Evolutionary conservation across 768 basidiomycete species (phyloP).

Genomic region (Pleurotus giganteus): DNA sequence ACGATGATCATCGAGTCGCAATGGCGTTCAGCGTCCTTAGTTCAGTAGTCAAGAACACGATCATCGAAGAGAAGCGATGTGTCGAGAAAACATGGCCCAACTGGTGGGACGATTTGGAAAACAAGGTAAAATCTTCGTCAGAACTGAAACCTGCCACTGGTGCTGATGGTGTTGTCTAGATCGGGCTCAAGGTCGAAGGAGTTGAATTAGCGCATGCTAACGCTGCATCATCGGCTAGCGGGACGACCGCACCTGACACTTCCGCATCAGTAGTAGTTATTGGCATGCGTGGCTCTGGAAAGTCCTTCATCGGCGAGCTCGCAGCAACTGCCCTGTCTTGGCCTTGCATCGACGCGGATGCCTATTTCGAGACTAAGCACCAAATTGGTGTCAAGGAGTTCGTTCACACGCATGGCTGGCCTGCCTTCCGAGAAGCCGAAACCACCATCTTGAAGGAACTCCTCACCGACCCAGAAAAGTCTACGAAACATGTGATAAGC

Average conservation of each 20-base stretch:
- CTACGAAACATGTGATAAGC: constrained; percentile 72
- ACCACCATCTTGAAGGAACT: constrained; percentile 65
- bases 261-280: constrained; percentile 72
- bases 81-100: constrained; percentile 99
- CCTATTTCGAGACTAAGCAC: constrained; percentile 65
- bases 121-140: constrained; percentile 61
- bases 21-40: constrained; percentile 96
- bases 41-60: constrained; percentile 66
- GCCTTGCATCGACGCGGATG: constrained; percentile 80
- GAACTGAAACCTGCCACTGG: background rate
- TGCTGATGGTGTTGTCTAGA: constrained; percentile 43
- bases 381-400: constrained; percentile 66
- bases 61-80: constrained; percentile 94
- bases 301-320: constrained; percentile 81
- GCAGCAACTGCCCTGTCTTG: constrained; percentile 74
- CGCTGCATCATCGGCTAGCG: constrained; percentile 42
- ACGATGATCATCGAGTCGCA: constrained; percentile 97
- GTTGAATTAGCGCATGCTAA: constrained; percentile 59
- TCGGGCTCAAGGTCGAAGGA: constrained; percentile 85
- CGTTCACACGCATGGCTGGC: constrained; percentile 85
- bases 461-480: constrained; percentile 43
- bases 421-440: constrained; percentile 85
- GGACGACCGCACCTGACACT: constrained; percentile 27
- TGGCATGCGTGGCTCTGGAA: constrained; percentile 97
- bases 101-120: constrained; percentile 98